phyloP scores from a whole-genome alignment of 768 basidiomycete genomes.

The Mycena maculata region DNA sequence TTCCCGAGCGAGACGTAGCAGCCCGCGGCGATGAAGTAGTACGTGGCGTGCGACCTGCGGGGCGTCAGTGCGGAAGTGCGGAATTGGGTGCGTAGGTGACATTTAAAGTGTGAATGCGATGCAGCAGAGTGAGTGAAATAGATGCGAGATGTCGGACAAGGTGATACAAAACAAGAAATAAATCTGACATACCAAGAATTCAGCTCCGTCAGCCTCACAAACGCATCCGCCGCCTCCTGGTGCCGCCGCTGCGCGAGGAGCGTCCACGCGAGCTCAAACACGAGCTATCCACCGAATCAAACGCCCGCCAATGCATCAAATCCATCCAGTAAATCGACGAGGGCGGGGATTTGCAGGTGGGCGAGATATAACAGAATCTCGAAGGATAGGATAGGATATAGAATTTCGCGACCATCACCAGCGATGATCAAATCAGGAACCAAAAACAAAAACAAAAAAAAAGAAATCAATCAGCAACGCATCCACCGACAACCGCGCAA shows the following conservation, averaged over 20 bases:
- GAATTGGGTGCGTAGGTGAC: neutral
- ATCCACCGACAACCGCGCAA: too few relatives aligned
- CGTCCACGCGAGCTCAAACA: constrained; percentile 85
- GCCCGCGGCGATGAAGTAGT: constrained; percentile 82
- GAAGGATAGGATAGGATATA: too few relatives aligned
- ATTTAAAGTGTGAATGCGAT: neutral
- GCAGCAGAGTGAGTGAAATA: neutral
- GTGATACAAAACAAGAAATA: neutral
- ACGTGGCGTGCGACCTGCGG: constrained; percentile 80
- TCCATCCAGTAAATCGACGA: too few relatives aligned
- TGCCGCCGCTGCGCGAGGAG: constrained; percentile 73
- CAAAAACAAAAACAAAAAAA: neutral
- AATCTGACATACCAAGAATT: constrained; percentile 70
- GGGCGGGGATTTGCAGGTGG: too few relatives aligned
- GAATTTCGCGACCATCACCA: too few relatives aligned
- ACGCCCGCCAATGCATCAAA: neutral
- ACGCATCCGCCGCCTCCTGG: constrained; percentile 73
- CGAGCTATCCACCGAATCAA: constrained; percentile 55
- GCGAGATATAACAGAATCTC: too few relatives aligned
- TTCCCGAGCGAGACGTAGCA: constrained; percentile 72
- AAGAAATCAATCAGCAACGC: too few relatives aligned
- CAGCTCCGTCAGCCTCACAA: constrained; percentile 70
- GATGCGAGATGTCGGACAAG: neutral
- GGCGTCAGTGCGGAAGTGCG: too few relatives aligned
- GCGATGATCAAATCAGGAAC: neutral